Percentiles rank a stretch among this genome's conserved stretches.
Conservation (phyloP, 1,139 yeast genomes). For the Dujonia santamariae region DNA sequence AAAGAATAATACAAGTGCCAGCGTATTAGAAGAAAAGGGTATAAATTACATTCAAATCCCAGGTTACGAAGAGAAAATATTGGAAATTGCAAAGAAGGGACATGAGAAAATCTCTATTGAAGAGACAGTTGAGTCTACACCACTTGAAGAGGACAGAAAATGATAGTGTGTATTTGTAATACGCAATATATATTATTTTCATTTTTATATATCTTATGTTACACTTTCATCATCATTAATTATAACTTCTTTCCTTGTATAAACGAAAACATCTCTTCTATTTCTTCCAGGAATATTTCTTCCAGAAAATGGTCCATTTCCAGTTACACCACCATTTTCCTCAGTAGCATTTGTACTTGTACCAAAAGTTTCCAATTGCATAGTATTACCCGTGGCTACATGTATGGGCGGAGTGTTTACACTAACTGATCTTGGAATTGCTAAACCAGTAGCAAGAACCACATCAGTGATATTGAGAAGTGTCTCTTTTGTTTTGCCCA, state of each 20-base stretch:
- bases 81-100: constrained; percentile 74
- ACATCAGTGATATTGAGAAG: constrained; percentile 50
- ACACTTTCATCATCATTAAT: constrained; percentile 2
- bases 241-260: constrained; percentile 51
- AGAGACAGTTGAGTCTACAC: not conserved
- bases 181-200: too few species aligned
- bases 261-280: constrained; percentile 50
- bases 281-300: constrained; percentile 13
- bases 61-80: constrained; percentile 75
- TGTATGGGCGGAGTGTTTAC: constrained; percentile 24
- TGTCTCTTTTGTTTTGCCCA: constrained; percentile 31
- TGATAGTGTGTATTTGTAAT: too few species aligned
- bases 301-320: not conserved
- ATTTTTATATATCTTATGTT: not conserved
- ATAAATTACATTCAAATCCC: constrained; percentile 78
- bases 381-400: constrained; percentile 4
- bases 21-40: constrained; percentile 50
- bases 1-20: constrained; percentile 64
- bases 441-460: constrained; percentile 57
- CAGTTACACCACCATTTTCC: constrained; percentile 1
- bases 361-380: constrained; percentile 2
- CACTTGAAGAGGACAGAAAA: too few species aligned
- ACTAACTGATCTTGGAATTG: constrained; percentile 55
- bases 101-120: constrained; percentile 37
- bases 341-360: constrained; percentile 1